A percentile compares a stretch with the other conserved stretches of the same genome.
Evolutionary conservation across 768 basidiomycete species (phyloP).

Genomic region (Clitopilus hobsonii): DNA sequence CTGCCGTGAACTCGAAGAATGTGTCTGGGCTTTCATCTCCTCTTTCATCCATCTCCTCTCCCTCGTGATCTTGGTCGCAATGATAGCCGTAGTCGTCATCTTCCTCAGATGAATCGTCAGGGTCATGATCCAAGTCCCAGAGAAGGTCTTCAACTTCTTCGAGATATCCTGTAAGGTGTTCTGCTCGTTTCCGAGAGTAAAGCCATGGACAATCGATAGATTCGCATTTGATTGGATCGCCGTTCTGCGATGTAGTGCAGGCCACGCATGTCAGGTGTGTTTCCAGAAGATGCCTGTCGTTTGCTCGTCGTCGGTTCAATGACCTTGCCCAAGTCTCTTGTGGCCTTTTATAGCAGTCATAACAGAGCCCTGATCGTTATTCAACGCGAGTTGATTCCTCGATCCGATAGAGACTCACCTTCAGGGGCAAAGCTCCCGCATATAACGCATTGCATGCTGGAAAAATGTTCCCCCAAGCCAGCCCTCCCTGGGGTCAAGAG

Average conservation of each 20-base stretch:
- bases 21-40: too few species aligned
- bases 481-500: slow-evolving; percentile 13
- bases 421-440: slow-evolving; percentile 55
- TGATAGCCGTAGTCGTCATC: background rate
- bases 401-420: slow-evolving; percentile 29
- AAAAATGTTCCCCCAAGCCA: slow-evolving; percentile 76
- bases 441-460: slow-evolving; percentile 61
- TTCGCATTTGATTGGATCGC: slow-evolving; percentile 68
- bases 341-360: slow-evolving; percentile 46
- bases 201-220: slow-evolving; percentile 86
- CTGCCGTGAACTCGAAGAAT: too few species aligned
- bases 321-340: slow-evolving; percentile 56
- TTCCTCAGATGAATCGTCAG: slow-evolving; percentile 4
- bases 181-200: slow-evolving; percentile 63
- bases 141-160: slow-evolving; percentile 26
- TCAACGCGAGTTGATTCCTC: background rate
- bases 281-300: slow-evolving; percentile 50
- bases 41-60: too few species aligned
- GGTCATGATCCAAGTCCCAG: slow-evolving; percentile 26
- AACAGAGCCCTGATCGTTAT: slow-evolving; percentile 54
- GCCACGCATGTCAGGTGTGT: slow-evolving; percentile 68
- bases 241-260: slow-evolving; percentile 53
- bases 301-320: slow-evolving; percentile 44
- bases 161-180: slow-evolving; percentile 34
- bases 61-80: too few species aligned